A percentile compares a stretch with the other conserved stretches of the same genome.
phyloP scores from a whole-genome alignment of 2,329 filamentous ascomycete genomes.

The Alternaria ethzedia region DNA sequence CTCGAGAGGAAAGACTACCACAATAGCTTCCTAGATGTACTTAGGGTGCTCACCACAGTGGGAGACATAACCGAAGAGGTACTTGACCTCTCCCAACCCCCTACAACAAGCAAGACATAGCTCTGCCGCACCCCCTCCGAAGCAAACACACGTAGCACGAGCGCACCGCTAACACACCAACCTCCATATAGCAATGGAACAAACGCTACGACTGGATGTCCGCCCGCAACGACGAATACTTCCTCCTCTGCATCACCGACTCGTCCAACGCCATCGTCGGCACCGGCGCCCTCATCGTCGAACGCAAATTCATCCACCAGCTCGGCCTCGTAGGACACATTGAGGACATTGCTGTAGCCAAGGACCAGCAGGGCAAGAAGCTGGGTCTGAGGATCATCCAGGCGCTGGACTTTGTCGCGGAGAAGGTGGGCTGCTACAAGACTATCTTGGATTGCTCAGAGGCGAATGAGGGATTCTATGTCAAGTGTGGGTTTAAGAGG shows the following conservation, averaged over 20 bases:
- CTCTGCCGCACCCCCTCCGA: neutral
- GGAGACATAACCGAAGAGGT: conserved; percentile 79
- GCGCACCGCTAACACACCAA: neutral
- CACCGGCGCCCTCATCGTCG: conserved; percentile 86
- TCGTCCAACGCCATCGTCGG: conserved; percentile 76
- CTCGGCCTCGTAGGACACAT: conserved; percentile 90
- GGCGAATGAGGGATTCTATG: conserved; percentile 94
- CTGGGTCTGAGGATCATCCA: conserved; percentile 91
- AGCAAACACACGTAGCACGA: neutral
- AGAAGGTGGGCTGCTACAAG: conserved; percentile 93
- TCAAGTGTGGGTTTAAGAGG: conserved; percentile 94
- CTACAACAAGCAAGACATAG: neutral
- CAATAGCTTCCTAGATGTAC: conserved; percentile 85
- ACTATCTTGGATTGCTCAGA: conserved; percentile 96
- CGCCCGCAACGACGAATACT: conserved; percentile 77
- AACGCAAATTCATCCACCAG: conserved; percentile 90
- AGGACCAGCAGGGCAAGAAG: conserved; percentile 97
- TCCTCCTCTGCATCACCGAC: conserved; percentile 84
- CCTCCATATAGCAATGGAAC: conserved; percentile 60
- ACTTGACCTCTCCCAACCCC: neutral
- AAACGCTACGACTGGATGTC: conserved; percentile 84
- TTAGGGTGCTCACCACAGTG: conserved; percentile 90
- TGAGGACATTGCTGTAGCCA: conserved; percentile 94
- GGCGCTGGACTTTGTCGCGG: conserved; percentile 86
- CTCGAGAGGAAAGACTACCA: conserved; percentile 79